Base-by-base conservation (phyloP, 2,329 filamentous ascomycete genomes). In the Venturia aucupariae region DNA sequence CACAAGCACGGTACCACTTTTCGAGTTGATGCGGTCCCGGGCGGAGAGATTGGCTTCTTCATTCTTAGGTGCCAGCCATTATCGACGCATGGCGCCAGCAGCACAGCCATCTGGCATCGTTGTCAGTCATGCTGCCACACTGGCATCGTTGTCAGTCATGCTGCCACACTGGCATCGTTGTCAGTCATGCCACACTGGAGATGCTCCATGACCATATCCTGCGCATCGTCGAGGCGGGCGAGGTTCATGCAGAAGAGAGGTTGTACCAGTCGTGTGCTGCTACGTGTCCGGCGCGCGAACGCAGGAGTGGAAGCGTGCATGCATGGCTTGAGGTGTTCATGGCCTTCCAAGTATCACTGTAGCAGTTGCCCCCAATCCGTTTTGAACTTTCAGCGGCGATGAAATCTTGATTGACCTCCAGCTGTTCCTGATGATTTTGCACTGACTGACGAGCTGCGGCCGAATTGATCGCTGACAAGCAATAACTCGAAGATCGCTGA, bases 251-350 rank as follows among this genome's bases (percentile, higher is more conserved):
- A 60, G 39, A 39, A 3, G 15, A 35, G 41, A 60, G 59, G 59
- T 60, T 44, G 59, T 60, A n/a, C 59, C 59, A 60, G 35, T 60
- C 42, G 35, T 41, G 27, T n/a, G 35, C 32, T 60, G 59, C 59
- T 44, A 60, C 59, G 59, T 60, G 38, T 44, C 30, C 32, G 35
- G 35, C 35, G 35, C 19, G n/a, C 59, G 41, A 60, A 60, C 41
- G 57, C 57, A 60, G 38, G 59, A 60, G 59, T 41, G 59, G 59
- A 60, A 42, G 59, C 59, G 30, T 57, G 51, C 51, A 38, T 57
- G 51, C 51, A 57, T 35, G 27, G n/a, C 15, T n/a, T n/a, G 27
- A 57, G 19, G 51, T 57, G 51, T 57, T 27, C 51, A 35, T 57
- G 15, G 51, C 51, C 30, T 35, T n/a, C n/a, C n/a, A n/a, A n/a